Evolutionary conservation across 345 rosid genomes (phyloP).

Genomic region (Ricinus communis): DNA sequence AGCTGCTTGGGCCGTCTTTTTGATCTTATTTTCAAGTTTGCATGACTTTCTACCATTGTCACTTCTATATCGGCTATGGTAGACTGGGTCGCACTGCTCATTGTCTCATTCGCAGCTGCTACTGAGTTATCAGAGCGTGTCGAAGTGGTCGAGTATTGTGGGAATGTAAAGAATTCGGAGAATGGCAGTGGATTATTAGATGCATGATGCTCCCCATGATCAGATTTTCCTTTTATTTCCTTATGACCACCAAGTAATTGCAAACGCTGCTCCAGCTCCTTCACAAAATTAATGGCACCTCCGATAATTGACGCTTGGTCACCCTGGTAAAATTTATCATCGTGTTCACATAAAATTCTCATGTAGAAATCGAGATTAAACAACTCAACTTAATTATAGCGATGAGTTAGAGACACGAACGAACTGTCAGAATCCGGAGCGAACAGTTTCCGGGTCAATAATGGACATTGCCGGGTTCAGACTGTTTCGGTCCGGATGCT

Average conservation of each 20-base stretch:
- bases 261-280: conserved; percentile 44
- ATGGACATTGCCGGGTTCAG: too few relatives aligned
- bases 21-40: conserved; percentile 73
- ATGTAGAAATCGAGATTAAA: too few relatives aligned
- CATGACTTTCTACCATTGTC: conserved; percentile 80
- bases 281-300: conserved; percentile 52
- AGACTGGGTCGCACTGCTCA: conserved; percentile 27
- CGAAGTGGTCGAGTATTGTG: conserved; percentile 52
- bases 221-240: conserved; percentile 30
- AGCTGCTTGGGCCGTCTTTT: conserved; percentile 70
- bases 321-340: conserved; percentile 24
- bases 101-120: conserved; percentile 23
- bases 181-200: conserved; percentile 39
- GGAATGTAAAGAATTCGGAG: conserved; percentile 63
- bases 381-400: too few relatives aligned
- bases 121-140: conserved; percentile 19
- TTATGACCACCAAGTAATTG: conserved; percentile 34
- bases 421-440: too few relatives aligned
- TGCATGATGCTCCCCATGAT: conserved; percentile 7
- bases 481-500: too few relatives aligned
- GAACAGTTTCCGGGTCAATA: too few relatives aligned
- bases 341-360: too few relatives aligned
- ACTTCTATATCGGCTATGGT: conserved; percentile 73
- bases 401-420: too few relatives aligned
- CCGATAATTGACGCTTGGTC: conserved; percentile 57